Base-by-base conservation (phyloP, 1,139 yeast genomes). In the Saccharomyces uvarum region DNA sequence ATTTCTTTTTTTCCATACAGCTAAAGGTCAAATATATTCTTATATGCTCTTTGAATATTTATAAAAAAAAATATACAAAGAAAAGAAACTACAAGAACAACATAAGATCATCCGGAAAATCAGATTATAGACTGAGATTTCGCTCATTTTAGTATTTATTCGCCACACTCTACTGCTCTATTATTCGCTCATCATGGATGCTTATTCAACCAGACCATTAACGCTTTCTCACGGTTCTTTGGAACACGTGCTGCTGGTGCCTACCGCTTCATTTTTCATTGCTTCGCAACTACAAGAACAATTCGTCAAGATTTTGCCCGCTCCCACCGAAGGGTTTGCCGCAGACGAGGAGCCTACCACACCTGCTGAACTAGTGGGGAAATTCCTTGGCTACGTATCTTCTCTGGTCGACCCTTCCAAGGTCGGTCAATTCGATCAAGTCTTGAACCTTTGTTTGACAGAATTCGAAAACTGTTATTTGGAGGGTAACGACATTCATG, bases 311-410 rank as follows among this genome's bases (percentile, higher is more conserved):
- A 33, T 50, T 69, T 79, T 90, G 63, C 97, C 97, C 24, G 80
- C 78, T 52, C 83, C 86, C 49, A 86, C 97, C 47, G 97, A 88
- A 66, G 95, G 86, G 24, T 84, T 80, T 65, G 93, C 93, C 52
- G 87, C 82, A 57, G 97, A 89, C 64, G 85, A 88, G 59, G 98
- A 89, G 74, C 97, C 97, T 48, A 75, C 91, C 49, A 84, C 95
- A 50, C 84, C 95, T 53, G 85, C 91, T 48, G 99, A 95, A 74
- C 80, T 93, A 59, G 79, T 88, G 61, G 89, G 90, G 57, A 82
- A 83, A 66, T 93, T 91, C 69, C 76, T 93, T 59, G 97, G 96
- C 21, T 91, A 80, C 71, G 80, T 87, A 54, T 84, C 95, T 31
- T 72, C 77, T 51, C 73, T 82, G 56, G 83, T 81, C 49, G 77